Evolutionary conservation across 495 filamentous ascomycete species (phyloP), one percentile per base, ranked within the genome.

Genomic region (Aspergillus indologenus): DNA sequence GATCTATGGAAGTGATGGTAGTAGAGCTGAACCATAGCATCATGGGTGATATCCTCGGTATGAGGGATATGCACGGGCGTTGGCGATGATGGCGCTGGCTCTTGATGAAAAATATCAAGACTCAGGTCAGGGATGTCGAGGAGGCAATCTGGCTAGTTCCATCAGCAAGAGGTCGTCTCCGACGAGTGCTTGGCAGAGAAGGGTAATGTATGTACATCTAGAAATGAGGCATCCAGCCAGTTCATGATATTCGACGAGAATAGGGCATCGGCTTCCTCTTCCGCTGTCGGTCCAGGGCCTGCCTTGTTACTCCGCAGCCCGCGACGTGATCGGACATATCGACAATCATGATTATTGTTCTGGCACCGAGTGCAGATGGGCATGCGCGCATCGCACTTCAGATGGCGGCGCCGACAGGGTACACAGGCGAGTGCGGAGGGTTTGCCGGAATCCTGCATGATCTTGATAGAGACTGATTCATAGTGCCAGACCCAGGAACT

Each of bases 1-100:
- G 83, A 79, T 3, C 77, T 76, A 61, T 90, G 84, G 65, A 92
- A 92, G 71, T 84, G 81, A 45, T 75, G 69, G 68, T 83, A 87
- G 64, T 82, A 87, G 11, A 83, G 68, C 52, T 80, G 75, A 24
- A 80, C 62, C 31, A 80, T 66, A 42, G 70, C 69, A 45, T 76
- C 70, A 19, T 65, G 67, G 6, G 72, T 65, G 11, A 70, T 44
- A 1, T 61, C 57, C 2, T 58, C 57, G n/a, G 62, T 26, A 20
- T 45, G 20, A 49, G 62, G 34, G 53, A 61, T 11, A 23, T 21
- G 20, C 5, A 17, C 20, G 9, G 19, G 24, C 8, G 23, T 26
- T 7, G 34, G 51, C 21, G 19, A 44, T 6, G 40, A 23, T 2
- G 44, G 48, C 0, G 26, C 48, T 17, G 56, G 11, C 22, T 21